Conservation (phyloP, 805 yeast species). For the Candida berthetii region DNA sequence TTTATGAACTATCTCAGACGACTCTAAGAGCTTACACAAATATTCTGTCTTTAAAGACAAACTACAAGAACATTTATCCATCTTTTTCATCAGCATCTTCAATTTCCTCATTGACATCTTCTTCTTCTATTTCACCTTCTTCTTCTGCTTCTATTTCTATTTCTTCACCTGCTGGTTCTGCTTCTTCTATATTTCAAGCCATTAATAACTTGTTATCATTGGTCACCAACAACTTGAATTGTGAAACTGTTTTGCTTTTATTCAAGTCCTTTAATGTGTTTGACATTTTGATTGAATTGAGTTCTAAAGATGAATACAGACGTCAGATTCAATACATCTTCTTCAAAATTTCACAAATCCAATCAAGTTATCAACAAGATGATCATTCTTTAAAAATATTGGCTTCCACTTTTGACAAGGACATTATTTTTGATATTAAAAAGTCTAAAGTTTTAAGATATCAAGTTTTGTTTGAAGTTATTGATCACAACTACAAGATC, state of each 20-base stretch:
- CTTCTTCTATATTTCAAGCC: background rate
- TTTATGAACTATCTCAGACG: slow-evolving; percentile 8
- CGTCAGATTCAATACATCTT: slow-evolving; percentile 6
- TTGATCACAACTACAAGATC: slow-evolving; percentile 18
- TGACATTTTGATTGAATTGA: slow-evolving; percentile 1
- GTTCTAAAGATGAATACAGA: slow-evolving; percentile 2
- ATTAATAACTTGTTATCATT: background rate
- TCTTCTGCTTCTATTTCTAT: background rate
- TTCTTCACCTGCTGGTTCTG: background rate
- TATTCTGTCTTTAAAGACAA: slow-evolving; percentile 1
- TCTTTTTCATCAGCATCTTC: no score
- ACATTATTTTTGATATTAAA: slow-evolving; percentile 10
- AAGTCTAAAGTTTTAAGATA: slow-evolving; percentile 13
- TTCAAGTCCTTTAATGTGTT: slow-evolving; percentile 6
- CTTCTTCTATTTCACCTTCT: background rate
- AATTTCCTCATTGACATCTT: background rate
- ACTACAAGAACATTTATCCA: background rate
- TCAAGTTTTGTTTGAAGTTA: slow-evolving; percentile 17
- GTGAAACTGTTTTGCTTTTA: slow-evolving; percentile 8
- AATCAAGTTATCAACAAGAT: background rate
- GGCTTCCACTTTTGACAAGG: slow-evolving; percentile 2
- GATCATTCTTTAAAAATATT: background rate
- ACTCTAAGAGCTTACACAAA: slow-evolving; percentile 3
- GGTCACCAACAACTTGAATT: slow-evolving; percentile 3
- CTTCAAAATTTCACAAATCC: slow-evolving; percentile 7